Percentiles rank a stretch among this genome's conserved stretches.
Evolutionary conservation across 2,329 filamentous ascomycete genomes (phyloP).

Genomic region (Diaporthe aspalathi): DNA sequence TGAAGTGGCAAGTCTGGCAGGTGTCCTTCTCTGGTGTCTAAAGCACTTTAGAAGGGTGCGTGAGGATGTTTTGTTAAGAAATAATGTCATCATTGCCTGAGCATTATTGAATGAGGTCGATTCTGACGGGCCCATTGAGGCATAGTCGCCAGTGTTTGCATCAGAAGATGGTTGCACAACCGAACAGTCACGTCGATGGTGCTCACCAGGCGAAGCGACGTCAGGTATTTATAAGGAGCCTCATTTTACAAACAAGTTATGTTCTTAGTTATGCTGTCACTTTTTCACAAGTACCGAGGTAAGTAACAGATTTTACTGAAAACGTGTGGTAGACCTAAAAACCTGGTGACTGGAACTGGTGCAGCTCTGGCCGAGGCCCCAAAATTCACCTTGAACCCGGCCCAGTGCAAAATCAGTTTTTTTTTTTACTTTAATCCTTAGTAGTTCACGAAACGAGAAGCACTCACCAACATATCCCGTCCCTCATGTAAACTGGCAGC

Average conservation of each 20-base stretch:
- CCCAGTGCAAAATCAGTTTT: background rate
- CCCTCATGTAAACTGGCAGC: background rate
- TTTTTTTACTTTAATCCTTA: too few relatives aligned
- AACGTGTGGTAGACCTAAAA: background rate
- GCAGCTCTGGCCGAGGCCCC: background rate
- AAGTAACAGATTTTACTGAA: background rate
- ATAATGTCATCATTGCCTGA: background rate
- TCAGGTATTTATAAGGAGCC: too few relatives aligned
- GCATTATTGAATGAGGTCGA: background rate
- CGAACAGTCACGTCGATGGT: too few relatives aligned
- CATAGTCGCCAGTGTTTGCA: background rate
- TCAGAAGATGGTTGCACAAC: background rate
- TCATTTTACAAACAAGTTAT: too few relatives aligned
- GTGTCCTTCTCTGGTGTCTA: conserved; percentile 3
- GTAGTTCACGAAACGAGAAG: too few relatives aligned
- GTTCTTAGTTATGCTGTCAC: too few relatives aligned
- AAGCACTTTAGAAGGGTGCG: background rate
- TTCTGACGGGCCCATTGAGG: background rate
- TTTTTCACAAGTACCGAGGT: background rate
- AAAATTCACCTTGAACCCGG: too few relatives aligned
- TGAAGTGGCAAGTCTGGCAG: background rate
- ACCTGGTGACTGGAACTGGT: conserved; percentile 9
- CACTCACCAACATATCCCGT: too few relatives aligned
- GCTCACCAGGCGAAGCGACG: too few relatives aligned
- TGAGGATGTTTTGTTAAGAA: background rate